phyloP scores from a whole-genome alignment of 2,329 filamentous ascomycete genomes.

The Cladophialophora exuberans region DNA sequence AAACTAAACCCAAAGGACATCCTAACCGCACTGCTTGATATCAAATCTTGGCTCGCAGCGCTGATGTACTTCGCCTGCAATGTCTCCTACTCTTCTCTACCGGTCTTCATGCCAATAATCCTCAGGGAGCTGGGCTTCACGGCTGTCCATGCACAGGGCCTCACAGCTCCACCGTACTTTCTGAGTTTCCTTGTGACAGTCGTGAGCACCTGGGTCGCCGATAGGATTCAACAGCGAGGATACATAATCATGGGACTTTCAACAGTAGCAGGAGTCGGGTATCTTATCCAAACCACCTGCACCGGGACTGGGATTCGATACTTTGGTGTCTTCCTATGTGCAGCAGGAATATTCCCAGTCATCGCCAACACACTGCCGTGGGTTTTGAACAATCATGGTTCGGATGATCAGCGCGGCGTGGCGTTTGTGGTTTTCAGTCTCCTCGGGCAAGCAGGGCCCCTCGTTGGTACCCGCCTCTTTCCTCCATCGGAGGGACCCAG shows the following conservation, averaged over 20 bases:
- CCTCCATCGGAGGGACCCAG: slow-evolving; percentile 62
- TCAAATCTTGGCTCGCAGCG: slow-evolving; percentile 1
- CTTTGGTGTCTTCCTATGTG: slow-evolving; percentile 57
- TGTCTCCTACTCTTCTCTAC: slow-evolving; percentile 67
- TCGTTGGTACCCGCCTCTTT: slow-evolving; percentile 69
- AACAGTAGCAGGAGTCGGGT: slow-evolving; percentile 62
- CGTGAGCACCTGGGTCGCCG: slow-evolving; percentile 65
- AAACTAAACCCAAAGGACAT: neutral
- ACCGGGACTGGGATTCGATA: slow-evolving; percentile 54
- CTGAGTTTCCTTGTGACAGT: slow-evolving; percentile 67
- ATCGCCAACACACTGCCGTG: slow-evolving; percentile 73
- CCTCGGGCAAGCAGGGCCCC: slow-evolving; percentile 78
- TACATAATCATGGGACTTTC: slow-evolving; percentile 62
- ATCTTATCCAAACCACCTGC: slow-evolving; percentile 65
- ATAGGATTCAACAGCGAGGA: slow-evolving; percentile 66
- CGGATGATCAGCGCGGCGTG: slow-evolving; percentile 26
- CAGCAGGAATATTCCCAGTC: slow-evolving; percentile 66
- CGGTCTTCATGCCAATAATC: slow-evolving; percentile 68
- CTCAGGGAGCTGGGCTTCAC: slow-evolving; percentile 70
- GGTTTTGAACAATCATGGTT: slow-evolving; percentile 52
- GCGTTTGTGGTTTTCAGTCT: slow-evolving; percentile 60
- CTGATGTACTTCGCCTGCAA: slow-evolving; percentile 64
- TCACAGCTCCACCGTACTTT: slow-evolving; percentile 73
- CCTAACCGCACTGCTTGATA: neutral
- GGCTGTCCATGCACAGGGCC: slow-evolving; percentile 68